phyloP scores from a whole-genome alignment of 2,329 filamentous ascomycete species.

The Fusarium gaditjirri region DNA sequence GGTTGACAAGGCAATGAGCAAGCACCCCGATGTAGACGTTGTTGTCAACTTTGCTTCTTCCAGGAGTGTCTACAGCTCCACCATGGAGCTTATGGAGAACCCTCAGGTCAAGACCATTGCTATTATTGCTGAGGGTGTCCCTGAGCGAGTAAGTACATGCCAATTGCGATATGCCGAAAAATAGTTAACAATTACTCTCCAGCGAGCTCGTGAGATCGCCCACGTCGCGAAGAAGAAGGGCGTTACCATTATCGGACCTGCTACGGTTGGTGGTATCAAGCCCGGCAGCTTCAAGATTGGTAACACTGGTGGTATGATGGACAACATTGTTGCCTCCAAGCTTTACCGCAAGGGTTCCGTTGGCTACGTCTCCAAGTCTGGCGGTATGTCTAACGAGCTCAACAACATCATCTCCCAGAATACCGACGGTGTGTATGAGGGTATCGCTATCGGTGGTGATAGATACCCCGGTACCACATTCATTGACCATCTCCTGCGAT shows the following conservation, averaged over 20 bases:
- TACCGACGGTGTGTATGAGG: slow-evolving; percentile 98
- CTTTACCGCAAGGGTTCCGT: slow-evolving; percentile 99
- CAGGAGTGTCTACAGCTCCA: slow-evolving; percentile 97
- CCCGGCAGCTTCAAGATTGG: slow-evolving; percentile 99
- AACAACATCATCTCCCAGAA: slow-evolving; percentile 99
- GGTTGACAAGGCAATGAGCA: slow-evolving; percentile 89
- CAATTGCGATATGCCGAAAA: slow-evolving; percentile 9
- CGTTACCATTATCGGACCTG: slow-evolving; percentile 97
- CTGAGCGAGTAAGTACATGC: slow-evolving; percentile 81
- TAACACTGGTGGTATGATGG: slow-evolving; percentile 99
- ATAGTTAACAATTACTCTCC: slow-evolving; percentile 27
- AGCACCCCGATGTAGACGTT: slow-evolving; percentile 96
- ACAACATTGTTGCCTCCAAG: slow-evolving; percentile 99
- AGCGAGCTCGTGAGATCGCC: slow-evolving; percentile 98
- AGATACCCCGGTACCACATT: slow-evolving; percentile 99
- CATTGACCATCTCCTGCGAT: slow-evolving; percentile 97
- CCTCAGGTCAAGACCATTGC: slow-evolving; percentile 98
- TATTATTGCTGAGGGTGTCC: slow-evolving; percentile 99
- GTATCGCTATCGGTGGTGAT: slow-evolving; percentile 99
- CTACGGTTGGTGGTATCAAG: slow-evolving; percentile 99
- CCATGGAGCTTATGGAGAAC: slow-evolving; percentile 97
- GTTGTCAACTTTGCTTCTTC: slow-evolving; percentile 99
- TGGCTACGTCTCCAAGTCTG: slow-evolving; percentile 99
- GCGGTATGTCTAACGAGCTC: slow-evolving; percentile 99
- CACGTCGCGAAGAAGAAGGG: slow-evolving; percentile 98